A percentile compares a stretch with the other conserved stretches of the same genome.
Evolutionary conservation across 257 asterid species (phyloP).

Genomic region (Jaltomata sinuosa): DNA sequence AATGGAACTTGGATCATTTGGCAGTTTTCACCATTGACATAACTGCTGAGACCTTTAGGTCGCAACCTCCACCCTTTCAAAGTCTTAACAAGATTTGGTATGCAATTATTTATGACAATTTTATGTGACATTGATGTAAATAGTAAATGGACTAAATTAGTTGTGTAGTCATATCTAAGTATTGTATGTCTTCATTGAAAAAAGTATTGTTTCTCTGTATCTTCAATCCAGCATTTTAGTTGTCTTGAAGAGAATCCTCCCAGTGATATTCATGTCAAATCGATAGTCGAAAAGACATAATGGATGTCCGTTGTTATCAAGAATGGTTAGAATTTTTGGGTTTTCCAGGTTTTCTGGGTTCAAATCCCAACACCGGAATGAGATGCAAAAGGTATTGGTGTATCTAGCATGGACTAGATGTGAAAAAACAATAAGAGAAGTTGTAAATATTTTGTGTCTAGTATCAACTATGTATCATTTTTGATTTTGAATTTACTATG

Average conservation of each 20-base stretch:
- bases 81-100: not conserved
- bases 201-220: not conserved
- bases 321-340: slow-evolving; percentile 26
- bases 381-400: not conserved
- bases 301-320: slow-evolving; percentile 25
- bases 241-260: not conserved
- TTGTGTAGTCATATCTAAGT: not conserved
- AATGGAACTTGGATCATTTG: not conserved
- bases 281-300: not conserved
- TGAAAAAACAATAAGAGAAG: not conserved
- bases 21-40: not conserved
- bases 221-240: not conserved
- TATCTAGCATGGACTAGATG: not conserved
- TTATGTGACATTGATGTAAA: not conserved
- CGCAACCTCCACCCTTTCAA: not conserved
- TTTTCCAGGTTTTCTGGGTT: slow-evolving; percentile 30
- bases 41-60: not conserved
- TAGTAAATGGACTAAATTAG: not conserved
- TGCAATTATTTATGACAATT: not conserved
- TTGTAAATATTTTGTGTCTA: not conserved
- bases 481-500: not conserved
- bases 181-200: not conserved
- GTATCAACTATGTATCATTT: not conserved
- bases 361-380: slow-evolving; percentile 32
- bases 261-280: not conserved